These are phyloP conservation scores for Nyssa sinensis DNA, from an alignment of 148 eudicot genomes.

Conservation along the genomic window DNA sequence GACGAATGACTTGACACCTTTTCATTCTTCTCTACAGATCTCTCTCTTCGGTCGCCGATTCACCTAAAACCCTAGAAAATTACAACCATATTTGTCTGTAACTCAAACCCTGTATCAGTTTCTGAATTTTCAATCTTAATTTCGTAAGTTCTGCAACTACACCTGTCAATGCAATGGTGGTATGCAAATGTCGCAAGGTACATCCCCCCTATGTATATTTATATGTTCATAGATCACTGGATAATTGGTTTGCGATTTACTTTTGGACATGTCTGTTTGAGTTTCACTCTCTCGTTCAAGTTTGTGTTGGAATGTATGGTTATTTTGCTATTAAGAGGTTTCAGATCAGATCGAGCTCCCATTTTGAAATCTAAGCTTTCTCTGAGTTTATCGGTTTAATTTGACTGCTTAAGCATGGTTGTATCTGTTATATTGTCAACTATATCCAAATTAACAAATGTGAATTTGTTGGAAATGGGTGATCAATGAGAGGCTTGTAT, in stretches of 20 bases:
- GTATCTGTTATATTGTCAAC: too few species aligned
- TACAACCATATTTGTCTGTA: not conserved
- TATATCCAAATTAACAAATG: not conserved
- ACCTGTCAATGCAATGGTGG: constrained; percentile 63
- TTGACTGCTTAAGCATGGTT: not conserved
- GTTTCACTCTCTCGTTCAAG: too few species aligned
- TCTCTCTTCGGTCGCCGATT: not conserved
- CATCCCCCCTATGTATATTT: not conserved
- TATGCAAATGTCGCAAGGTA: constrained; percentile 95
- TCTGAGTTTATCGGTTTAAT: not conserved
- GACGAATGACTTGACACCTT: not conserved
- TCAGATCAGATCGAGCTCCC: constrained; percentile 2
- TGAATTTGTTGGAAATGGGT: not conserved
- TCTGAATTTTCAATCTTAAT: constrained; percentile 6
- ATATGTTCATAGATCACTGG: not conserved
- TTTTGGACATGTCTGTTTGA: too few species aligned
- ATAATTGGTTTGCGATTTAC: not conserved
- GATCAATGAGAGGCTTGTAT: not conserved
- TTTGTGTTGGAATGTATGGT: not conserved
- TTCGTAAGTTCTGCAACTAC: constrained; percentile 14
- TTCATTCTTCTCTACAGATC: not conserved
- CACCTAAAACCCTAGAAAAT: constrained; percentile 28
- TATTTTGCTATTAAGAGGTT: not conserved
- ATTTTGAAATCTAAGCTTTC: not conserved
- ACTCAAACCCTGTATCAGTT: not conserved